Base-by-base conservation (phyloP, 1,284 basidiomycete genomes). In the Microbotryum violaceum region DNA sequence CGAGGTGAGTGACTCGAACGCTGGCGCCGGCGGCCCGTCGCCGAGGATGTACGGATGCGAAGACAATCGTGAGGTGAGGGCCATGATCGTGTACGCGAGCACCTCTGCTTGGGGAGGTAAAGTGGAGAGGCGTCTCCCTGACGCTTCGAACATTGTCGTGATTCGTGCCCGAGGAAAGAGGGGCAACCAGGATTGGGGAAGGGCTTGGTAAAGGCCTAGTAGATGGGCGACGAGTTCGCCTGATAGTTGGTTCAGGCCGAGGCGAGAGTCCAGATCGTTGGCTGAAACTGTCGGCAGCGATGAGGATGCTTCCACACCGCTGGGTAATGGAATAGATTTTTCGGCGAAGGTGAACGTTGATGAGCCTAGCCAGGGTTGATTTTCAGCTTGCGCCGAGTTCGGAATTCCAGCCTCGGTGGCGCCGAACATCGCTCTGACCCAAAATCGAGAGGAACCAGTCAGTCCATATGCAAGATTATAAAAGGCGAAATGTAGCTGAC, bases 111-210 rank as follows among this genome's bases (percentile, higher is more conserved):
- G 64, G 1, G 67, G 67, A 2, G 56, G 21, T 2, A 68, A 56
- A 12, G 54, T 56, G 0, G 61, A 56, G 3, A 68, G 58, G 1
- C 61, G 46, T 2, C 67, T 51, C 0, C 64, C 64, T 2, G 51
- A 60, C 2, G 64, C 54, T 20, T 68, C 67, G 23, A 68, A 68
- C 20, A 62, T 48, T 8, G 58, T 37, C 6, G 56, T 27, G 21
- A 64, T 10, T 0, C 56, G 48, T 0, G 64, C 67, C 6, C 67
- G 59, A 0, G 57, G 58, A 18, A 54, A 49, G 3, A 68, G 57
- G 2, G 67, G 67, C 5, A 68, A 55, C 67, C 67, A 68, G 2
- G 60, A 56, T 27, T 66, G 64, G 20, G 64, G 64, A 9, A 66
- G 23, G 0, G 61, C 59, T 49, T 63, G 61, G 12, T 66, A 63